These are phyloP conservation scores for Sugiyamaella novakii DNA, from an alignment of 1,139 yeast species.

Conservation along the genomic window DNA sequence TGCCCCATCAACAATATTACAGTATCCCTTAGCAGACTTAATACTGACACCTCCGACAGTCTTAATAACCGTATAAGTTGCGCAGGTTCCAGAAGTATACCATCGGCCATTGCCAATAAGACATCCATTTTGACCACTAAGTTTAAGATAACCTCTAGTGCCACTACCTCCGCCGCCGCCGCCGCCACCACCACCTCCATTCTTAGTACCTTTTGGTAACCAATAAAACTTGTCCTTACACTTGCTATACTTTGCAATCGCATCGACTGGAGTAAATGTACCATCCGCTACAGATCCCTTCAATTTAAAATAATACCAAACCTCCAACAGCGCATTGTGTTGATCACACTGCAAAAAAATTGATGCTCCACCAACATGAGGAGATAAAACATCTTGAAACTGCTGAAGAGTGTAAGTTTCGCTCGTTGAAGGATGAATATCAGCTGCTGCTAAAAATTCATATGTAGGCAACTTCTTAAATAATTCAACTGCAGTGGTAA, in stretches of 20 bases:
- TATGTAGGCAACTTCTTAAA: slow-evolving; percentile 70
- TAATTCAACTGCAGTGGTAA: slow-evolving; percentile 62
- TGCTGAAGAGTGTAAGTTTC: slow-evolving; percentile 65
- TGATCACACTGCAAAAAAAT: slow-evolving; percentile 48
- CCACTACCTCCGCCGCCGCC: slow-evolving; percentile 28
- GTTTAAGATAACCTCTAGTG: slow-evolving; percentile 52
- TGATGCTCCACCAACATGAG: slow-evolving; percentile 42
- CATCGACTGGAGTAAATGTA: slow-evolving; percentile 64
- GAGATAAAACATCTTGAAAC: slow-evolving; percentile 62
- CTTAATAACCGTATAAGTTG: slow-evolving; percentile 59
- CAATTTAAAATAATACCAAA: slow-evolving; percentile 87
- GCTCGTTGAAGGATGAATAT: slow-evolving; percentile 65
- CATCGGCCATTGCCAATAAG: slow-evolving; percentile 83
- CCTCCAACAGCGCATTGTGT: slow-evolving; percentile 59
- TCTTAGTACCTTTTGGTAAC: slow-evolving; percentile 82
- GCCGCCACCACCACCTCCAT: slow-evolving; percentile 34
- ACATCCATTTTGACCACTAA: slow-evolving; percentile 67
- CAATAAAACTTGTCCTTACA: slow-evolving; percentile 73
- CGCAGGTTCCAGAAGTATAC: slow-evolving; percentile 85
- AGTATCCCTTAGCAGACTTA: slow-evolving; percentile 69
- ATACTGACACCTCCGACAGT: slow-evolving; percentile 74
- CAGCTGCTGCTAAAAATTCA: slow-evolving; percentile 64
- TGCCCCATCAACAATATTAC: slow-evolving; percentile 54
- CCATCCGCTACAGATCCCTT: slow-evolving; percentile 73
- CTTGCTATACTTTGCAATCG: slow-evolving; percentile 51